Conservation (phyloP, 2,329 filamentous ascomycete species). For the Fusarium ambrosium region DNA sequence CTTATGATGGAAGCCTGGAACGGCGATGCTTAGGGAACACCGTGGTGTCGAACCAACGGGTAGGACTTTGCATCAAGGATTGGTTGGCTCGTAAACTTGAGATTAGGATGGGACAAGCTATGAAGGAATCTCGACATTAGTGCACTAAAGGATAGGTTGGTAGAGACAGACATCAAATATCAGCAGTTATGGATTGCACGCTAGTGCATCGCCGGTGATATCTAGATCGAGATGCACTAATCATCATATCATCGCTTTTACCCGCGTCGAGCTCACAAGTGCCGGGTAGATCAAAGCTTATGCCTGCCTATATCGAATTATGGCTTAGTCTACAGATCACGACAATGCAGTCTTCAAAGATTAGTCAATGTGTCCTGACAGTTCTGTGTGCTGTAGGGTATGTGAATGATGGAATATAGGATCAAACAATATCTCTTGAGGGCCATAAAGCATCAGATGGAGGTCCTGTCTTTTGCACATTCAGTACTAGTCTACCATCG, state of each 20-base stretch:
- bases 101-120: not conserved
- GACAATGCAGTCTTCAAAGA: not conserved
- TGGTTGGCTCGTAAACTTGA: not conserved
- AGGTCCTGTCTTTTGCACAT: not conserved
- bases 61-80: not conserved
- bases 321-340: not conserved
- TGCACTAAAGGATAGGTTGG: not conserved
- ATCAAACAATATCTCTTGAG: not conserved
- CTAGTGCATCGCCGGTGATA: not conserved
- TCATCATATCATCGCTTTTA: not conserved
- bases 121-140: not conserved
- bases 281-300: not conserved
- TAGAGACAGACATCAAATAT: too few relatives aligned
- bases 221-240: not conserved
- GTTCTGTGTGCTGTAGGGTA: not conserved
- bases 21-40: not conserved
- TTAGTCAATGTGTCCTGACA: not conserved
- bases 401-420: not conserved
- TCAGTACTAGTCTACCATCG: too few relatives aligned
- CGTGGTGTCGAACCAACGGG: not conserved
- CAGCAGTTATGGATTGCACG: not conserved
- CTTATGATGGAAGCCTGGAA: not conserved
- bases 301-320: not conserved
- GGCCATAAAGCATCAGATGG: rapidly evolving
- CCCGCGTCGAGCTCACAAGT: not conserved